Percentiles rank a stretch among this genome's conserved stretches.
These are phyloP conservation scores for Neoarthrinium moseri DNA, from an alignment of 2,329 filamentous ascomycete genomes.

Conservation along the genomic window DNA sequence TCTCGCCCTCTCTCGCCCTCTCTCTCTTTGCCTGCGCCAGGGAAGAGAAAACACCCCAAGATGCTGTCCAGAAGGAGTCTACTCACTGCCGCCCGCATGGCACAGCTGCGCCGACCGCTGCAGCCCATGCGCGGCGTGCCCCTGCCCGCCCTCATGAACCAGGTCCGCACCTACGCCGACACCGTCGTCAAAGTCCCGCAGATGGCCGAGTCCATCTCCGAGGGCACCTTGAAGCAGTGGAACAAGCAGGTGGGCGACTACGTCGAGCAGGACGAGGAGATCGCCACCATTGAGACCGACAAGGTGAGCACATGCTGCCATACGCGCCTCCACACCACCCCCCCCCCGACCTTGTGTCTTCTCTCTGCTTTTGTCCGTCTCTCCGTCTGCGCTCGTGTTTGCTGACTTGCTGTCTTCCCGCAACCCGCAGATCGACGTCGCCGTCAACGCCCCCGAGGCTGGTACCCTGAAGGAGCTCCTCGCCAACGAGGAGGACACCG, in stretches of 20 bases:
- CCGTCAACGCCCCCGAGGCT: constrained; percentile 89
- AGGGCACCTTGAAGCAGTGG: constrained; percentile 95
- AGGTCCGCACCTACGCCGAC: constrained; percentile 70
- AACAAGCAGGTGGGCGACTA: constrained; percentile 89
- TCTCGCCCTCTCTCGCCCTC: constrained; percentile 11
- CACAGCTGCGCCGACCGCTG: constrained; percentile 29
- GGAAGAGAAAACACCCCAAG: constrained; percentile 1
- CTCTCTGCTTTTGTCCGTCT: too few species aligned
- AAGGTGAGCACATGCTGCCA: constrained; percentile 59
- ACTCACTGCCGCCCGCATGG: constrained; percentile 40
- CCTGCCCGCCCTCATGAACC: constrained; percentile 52
- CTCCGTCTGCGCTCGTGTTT: too few species aligned
- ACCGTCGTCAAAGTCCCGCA: constrained; percentile 88
- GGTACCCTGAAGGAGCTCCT: constrained; percentile 91
- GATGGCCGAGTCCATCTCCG: constrained; percentile 98
- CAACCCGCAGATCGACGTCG: constrained; percentile 77
- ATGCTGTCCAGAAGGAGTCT: constrained; percentile 33
- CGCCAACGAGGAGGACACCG: constrained; percentile 91
- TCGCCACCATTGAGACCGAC: constrained; percentile 98
- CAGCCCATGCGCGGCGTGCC: constrained; percentile 43
- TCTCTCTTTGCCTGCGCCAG: constrained; percentile 3
- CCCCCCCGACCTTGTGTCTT: background rate
- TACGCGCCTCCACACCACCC: background rate
- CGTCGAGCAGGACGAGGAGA: constrained; percentile 94
- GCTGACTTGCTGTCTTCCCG: constrained; percentile 10